Evolutionary conservation across 2,329 filamentous ascomycete genomes (phyloP), one percentile per base, ranked within the genome.

Genomic region (Ophiocordyceps polyrhachis-furcata): DNA sequence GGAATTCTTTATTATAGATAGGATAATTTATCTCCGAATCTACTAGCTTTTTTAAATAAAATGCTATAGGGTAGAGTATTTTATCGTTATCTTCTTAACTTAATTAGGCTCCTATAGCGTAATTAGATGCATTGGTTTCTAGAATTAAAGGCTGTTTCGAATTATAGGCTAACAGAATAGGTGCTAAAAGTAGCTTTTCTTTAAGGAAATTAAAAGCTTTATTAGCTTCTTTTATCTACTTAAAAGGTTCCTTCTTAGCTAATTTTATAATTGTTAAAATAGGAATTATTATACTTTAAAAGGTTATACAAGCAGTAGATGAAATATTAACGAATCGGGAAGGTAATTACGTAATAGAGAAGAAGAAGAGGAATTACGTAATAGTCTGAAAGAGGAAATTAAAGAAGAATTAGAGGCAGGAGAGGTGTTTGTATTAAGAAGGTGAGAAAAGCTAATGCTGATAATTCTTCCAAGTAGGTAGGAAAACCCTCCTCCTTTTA

Each of bases 1-100:
- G 44, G 19, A 56, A 50, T 50, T 53, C 48, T 43, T 54, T 52
- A 43, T 54, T 44, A 41, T 54, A 50, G 9, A 53, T 53, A 25
- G 25, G n/a, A 28, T 56, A 56, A 12, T 56, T 56, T 35, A 53
- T 38, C 47, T 55, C 23, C 4, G 9, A 17, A 13, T 19, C 14
- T 19, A 31, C 28, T 43, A 43, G 41, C 25, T 43, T 43, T n/a
- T 52, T 51, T 14, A 41, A 54, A 25, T 47, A 49, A 41, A 50
- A 49, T n/a, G 15, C 21, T 44, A 49, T 49, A 23, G 23, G 37
- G 14, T 46, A 42, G 44, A 52, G n/a, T 35, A 42, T 49, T 23
- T 23, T 23, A 19, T 48, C 43, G 4, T 50, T 44, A 44, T 50
- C 32, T 48, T n/a, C 7, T 46, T 51, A 45, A 43, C 17, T 28